phyloP scores from a whole-genome alignment of 2,329 filamentous ascomycete genomes.

The Fusarium pininemorale region DNA sequence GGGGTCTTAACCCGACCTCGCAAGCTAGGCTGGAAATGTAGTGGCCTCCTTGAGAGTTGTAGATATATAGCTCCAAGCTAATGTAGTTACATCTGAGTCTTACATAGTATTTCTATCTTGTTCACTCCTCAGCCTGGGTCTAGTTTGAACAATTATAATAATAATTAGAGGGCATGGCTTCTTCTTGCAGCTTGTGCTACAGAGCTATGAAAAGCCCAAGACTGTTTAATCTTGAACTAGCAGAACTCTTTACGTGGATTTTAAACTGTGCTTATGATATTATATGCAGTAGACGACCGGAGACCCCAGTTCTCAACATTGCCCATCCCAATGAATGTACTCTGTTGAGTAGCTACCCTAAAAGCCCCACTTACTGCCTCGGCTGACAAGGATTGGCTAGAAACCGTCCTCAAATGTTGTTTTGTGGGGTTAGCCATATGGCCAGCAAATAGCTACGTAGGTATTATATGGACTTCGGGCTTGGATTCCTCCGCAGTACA shows the following conservation, averaged over 20 bases:
- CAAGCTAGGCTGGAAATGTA: too few relatives aligned
- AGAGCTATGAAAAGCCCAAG: too few relatives aligned
- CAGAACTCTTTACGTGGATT: neutral
- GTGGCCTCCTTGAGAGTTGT: fast-evolving
- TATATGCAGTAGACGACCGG: fast-evolving
- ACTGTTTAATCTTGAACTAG: fast-evolving
- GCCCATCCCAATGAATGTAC: too few relatives aligned
- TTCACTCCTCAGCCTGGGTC: too few relatives aligned
- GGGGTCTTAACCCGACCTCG: too few relatives aligned
- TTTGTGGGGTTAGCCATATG: fast-evolving
- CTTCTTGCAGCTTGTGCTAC: fast-evolving
- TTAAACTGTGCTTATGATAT: fast-evolving
- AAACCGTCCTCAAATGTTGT: neutral
- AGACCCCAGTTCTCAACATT: neutral
- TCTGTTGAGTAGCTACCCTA: too few relatives aligned
- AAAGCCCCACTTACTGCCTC: neutral
- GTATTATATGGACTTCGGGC: neutral
- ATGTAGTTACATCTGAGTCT: too few relatives aligned
- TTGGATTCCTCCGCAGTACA: neutral
- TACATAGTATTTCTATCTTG: too few relatives aligned
- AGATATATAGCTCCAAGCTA: too few relatives aligned
- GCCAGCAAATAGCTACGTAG: neutral
- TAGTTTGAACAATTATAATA: too few relatives aligned
- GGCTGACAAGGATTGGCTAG: neutral
- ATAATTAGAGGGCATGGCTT: too few relatives aligned